Evolutionary conservation across 495 filamentous ascomycete genomes (phyloP), one percentile per base, ranked within the genome.

Genomic region (Delitschia confertaspora): DNA sequence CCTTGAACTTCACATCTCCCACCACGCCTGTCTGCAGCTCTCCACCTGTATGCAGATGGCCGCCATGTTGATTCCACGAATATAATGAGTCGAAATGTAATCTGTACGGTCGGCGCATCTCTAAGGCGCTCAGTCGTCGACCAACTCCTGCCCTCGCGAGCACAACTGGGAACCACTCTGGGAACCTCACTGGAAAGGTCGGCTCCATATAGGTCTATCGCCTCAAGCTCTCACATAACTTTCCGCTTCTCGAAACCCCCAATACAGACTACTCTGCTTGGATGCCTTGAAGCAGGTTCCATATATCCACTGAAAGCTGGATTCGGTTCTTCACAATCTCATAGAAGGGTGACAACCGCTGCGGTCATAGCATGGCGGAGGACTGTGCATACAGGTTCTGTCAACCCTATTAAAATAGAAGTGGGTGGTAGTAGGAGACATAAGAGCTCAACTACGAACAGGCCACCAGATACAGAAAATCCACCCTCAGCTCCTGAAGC

Each of bases 51-150:
- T 23, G 41, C 40, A 36, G 42, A 40, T 27, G 39, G 26, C 31
- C 19, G 37, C 45, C 46, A 61, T 59, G 49, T 52, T 38, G 58
- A 51, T 49, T 23, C 41, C 31, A 3, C 46, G 42, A 16, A 23
- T 42, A 51, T 38, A 37, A 55, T 78, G 75, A 70, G 68, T 65
- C 62, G 66, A 53, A 70, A 71, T 65, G 60, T 75, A 54, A 66
- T 65, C 65, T 62, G 66, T 40, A 69, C 65, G 62, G 61, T 73
- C 46, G 69, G 69, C 56, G 64, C 61, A 60, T 61, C 63, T 47
- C 49, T 74, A 34, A 66, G 70, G 65, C 64, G 63, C 52, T 59
- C 64, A 37, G 58, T 26, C 42, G 38, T 41, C 47, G 56, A 46
- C 41, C 43, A 6, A 19, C 37, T 31, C 11, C 18, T 50, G 3